Base-by-base conservation (phyloP, 306 rosid genomes). In the Cicer pinnatifidum region DNA sequence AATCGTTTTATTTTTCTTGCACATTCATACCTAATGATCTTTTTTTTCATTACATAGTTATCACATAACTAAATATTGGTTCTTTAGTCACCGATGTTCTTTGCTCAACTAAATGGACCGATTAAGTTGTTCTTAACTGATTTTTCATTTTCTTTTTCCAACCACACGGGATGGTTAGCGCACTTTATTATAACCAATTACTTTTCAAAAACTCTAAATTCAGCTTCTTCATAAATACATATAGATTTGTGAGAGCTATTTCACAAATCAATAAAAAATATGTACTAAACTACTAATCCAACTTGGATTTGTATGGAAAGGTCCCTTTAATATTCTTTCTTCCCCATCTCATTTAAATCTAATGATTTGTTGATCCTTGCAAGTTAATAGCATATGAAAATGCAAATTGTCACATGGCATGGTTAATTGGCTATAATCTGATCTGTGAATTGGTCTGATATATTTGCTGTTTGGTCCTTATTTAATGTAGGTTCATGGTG, bases 401-500 rank as follows among this genome's bases (percentile, higher is more conserved):
- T 68, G 28, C 20, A 3, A 3, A 13, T 46, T 69, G 51, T 47
- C 44, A 13, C 7, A 4, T 3, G 5, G 35, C 35, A 3, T 28
- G 4, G 5, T 28, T 1, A 11, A 1, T 1, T 56, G 10, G 0
- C 12, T 17, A 0, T 28, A 7, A 57, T 15, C 38, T 6, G 8
- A 28, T 61, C 19, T 35, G 57, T 41, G 61, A 23, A 50, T 53
- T 57, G 72, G n/a, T 43, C 4, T 45, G 20, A 57, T 73, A 0
- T 23, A 3, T 33, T 47, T 23, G 35, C 23, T 72, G 38, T 37
- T 16, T 71, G 41, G 13, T 74, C 1, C 19, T 5, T 78, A 67
- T 72, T 28, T 28, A 28, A 28, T 28, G 35, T 28, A 93, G 98
- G 98, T 93, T 52, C 96, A 93, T 9, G 98, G 96, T 2, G 96